Percentiles rank a stretch among this genome's conserved stretches.
These are phyloP conservation scores for Neostapfia colusana DNA, from an alignment of 176 grass and related monocot species.

Conservation along the genomic window DNA sequence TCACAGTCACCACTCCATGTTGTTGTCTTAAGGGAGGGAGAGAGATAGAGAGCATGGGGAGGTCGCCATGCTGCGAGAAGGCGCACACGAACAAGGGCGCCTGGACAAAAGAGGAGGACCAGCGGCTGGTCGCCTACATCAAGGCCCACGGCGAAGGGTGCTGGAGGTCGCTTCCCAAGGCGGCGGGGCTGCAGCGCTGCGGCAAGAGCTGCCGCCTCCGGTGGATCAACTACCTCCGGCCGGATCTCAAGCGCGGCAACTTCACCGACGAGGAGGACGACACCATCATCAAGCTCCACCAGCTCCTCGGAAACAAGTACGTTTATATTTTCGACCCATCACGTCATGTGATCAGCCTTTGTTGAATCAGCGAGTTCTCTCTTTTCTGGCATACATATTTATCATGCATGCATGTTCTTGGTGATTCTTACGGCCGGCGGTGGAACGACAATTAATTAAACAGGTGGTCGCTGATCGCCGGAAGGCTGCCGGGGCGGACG, in stretches of 20 bases:
- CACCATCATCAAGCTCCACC: slow-evolving; percentile 78
- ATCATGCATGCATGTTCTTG: background rate
- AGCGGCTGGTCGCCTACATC: slow-evolving; percentile 77
- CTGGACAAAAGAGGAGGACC: slow-evolving; percentile 94
- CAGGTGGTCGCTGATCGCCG: slow-evolving; percentile 90
- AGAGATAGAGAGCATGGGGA: slow-evolving; percentile 40
- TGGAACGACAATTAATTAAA: background rate
- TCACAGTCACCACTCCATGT: background rate
- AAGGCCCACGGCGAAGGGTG: slow-evolving; percentile 76
- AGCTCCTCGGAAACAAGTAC: slow-evolving; percentile 83
- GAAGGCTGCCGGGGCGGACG: slow-evolving; percentile 64
- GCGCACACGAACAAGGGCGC: slow-evolving; percentile 93
- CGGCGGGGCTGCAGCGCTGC: slow-evolving; percentile 71
- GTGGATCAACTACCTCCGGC: slow-evolving; percentile 85
- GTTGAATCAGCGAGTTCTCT: background rate
- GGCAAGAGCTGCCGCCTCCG: slow-evolving; percentile 87
- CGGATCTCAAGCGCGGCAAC: slow-evolving; percentile 85
- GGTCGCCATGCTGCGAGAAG: slow-evolving; percentile 95
- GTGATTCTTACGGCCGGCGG: background rate
- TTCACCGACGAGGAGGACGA: slow-evolving; percentile 79
- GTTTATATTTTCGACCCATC: background rate
- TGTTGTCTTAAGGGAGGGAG: background rate
- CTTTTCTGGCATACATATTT: background rate
- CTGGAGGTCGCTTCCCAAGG: slow-evolving; percentile 87
- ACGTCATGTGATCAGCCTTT: background rate